Evolutionary conservation across 352 stramenopile species (phyloP).

Genomic region (Phytophthora vignae): DNA sequence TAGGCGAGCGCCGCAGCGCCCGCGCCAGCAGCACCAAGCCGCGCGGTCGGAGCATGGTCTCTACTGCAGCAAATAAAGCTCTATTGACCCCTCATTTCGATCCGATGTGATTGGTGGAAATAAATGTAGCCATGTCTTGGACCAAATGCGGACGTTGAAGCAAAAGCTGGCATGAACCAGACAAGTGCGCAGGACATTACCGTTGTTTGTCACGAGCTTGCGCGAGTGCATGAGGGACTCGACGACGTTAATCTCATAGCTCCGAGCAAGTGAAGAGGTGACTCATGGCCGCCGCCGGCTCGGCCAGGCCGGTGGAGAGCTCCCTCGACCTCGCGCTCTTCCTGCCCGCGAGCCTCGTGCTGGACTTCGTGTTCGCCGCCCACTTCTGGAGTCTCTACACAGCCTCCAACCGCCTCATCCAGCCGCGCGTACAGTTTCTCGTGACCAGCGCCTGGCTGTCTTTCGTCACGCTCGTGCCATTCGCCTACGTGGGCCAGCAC

Average conservation of each 20-base stretch:
- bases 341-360: slow-evolving; percentile 27
- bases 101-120: slow-evolving; percentile 4
- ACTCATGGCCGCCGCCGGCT: neutral
- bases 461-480: slow-evolving; percentile 22
- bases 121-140: slow-evolving; percentile 3
- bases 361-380: slow-evolving; percentile 22
- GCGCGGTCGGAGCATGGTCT: slow-evolving; percentile 28
- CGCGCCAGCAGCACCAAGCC: slow-evolving; percentile 29
- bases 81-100: slow-evolving; percentile 20
- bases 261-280: neutral
- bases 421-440: slow-evolving; percentile 14
- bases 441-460: slow-evolving; percentile 9
- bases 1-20: slow-evolving; percentile 19
- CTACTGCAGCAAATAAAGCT: neutral
- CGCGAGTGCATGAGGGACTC: too few species aligned
- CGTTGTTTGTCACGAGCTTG: too few species aligned
- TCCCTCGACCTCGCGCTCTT: slow-evolving; percentile 14
- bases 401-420: slow-evolving; percentile 2
- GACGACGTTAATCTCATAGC: neutral
- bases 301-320: neutral
- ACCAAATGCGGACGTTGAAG: slow-evolving; percentile 5
- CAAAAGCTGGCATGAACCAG: neutral
- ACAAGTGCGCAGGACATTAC: too few species aligned
- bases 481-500: slow-evolving; percentile 15
- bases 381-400: slow-evolving; percentile 30